Evolutionary conservation across 352 stramenopile genomes (phyloP), one percentile per base, ranked within the genome.

Genomic region (Globisporangium carolinianum): DNA sequence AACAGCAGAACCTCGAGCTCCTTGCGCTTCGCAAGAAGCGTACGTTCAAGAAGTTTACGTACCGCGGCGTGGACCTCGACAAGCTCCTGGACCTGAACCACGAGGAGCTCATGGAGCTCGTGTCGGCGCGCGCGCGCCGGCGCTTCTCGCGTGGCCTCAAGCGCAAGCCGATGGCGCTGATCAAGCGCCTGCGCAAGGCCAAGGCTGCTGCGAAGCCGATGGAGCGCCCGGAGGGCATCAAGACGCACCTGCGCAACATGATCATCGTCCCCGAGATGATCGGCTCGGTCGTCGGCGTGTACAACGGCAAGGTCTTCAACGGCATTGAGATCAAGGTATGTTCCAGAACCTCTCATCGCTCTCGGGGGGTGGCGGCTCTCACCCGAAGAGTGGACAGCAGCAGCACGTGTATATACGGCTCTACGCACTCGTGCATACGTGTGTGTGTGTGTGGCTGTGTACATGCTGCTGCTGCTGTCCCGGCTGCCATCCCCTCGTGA

Each of bases 211-310:
- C 96, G 61, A 87, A 85, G 63, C 88, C 94, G 53, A 89, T 98
- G 66, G 97, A 99, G 83, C 98, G 98, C 80, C 97, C 97, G 17
- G 87, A 97, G 69, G 91, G 94, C 68, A 97, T 99, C 76, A 99
- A 99, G 92, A 99, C 97, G 59, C 97, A 99, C 86, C 77, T 99
- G 62, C 91, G 97, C 82, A 98, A 99, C 87, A 99, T 99, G 97
- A 98, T 99, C 75, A 99, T 99, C 73, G 94, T 99, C 58, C 97
- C 97, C 55, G 97, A 99, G 85, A 99, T 99, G 97, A 99, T 99
- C 78, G 97, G 97, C 73, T 98, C 91, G 68, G 97, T 99, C 66
- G 92, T 99, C 69, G 97, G 95, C 75, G 97, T 99, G 59, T 99
- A 99, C 95, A 99, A 99, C 82, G 97, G 97, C 88, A 98, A 99